Evolutionary conservation across 1,139 yeast genomes (phyloP).

Genomic region (Taphrina communis): DNA sequence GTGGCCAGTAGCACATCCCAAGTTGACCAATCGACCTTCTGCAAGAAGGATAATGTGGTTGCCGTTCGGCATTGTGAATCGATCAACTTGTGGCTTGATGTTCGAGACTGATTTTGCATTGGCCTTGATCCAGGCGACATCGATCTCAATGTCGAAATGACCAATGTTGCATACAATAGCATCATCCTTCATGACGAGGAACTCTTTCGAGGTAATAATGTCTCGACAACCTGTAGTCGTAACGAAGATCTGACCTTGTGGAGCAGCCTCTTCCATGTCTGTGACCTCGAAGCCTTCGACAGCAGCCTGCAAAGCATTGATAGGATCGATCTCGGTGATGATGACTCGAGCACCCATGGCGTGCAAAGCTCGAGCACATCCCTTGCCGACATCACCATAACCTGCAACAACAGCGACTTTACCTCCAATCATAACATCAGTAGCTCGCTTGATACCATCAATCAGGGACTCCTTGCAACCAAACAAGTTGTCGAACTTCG

Average conservation of each 20-base stretch:
- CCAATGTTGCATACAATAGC: constrained; percentile 99
- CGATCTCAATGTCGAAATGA: constrained; percentile 98
- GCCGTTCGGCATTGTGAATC: constrained; percentile 88
- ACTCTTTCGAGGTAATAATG: constrained; percentile 89
- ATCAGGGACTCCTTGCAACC: constrained; percentile 99
- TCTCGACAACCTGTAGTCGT: constrained; percentile 99
- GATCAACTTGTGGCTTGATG: constrained; percentile 99
- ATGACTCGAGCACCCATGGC: constrained; percentile 99
- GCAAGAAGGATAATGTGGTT: constrained; percentile 96
- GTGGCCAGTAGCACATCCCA: constrained; percentile 99
- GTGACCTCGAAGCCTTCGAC: constrained; percentile 98
- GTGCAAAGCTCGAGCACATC: constrained; percentile 99
- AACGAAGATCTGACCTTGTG: constrained; percentile 95
- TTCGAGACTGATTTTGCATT: constrained; percentile 88
- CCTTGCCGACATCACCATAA: constrained; percentile 99
- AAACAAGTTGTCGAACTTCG: constrained; percentile 98
- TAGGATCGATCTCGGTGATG: constrained; percentile 97
- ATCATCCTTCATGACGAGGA: constrained; percentile 94
- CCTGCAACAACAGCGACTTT: constrained; percentile 99
- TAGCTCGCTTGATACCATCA: constrained; percentile 99
- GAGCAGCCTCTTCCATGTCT: constrained; percentile 93
- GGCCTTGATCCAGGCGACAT: constrained; percentile 96
- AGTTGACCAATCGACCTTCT: constrained; percentile 99
- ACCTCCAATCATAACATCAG: constrained; percentile 99
- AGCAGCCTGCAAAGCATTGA: constrained; percentile 99